These are phyloP conservation scores for Boletus patriciae DNA, from an alignment of 768 basidiomycete genomes.

Conservation along the genomic window DNA sequence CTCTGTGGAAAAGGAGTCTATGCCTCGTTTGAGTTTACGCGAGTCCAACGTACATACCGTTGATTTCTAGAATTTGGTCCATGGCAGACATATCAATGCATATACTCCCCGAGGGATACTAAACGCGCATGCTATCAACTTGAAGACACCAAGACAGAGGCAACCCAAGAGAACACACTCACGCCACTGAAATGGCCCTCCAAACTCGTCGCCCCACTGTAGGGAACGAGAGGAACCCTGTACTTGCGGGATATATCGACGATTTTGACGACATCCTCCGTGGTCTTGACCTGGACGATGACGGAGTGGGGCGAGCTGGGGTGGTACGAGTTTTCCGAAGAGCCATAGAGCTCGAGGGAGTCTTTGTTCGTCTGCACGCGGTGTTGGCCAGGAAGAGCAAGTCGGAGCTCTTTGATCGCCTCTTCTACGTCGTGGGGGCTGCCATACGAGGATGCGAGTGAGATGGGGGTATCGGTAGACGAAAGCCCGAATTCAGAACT, in stretches of 20 bases:
- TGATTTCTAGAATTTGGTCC: conserved; percentile 61
- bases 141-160: conserved; percentile 1
- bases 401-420: conserved; percentile 55
- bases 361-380: conserved; percentile 52
- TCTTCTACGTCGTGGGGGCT: conserved; percentile 44
- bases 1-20: conserved; percentile 40
- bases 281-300: conserved; percentile 61
- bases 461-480: neutral
- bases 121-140: neutral
- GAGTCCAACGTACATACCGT: conserved; percentile 40
- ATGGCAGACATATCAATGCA: conserved; percentile 67
- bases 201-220: conserved; percentile 82
- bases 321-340: conserved; percentile 70
- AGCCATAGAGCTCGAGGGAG: conserved; percentile 56
- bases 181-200: conserved; percentile 87
- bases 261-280: conserved; percentile 79
- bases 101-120: conserved; percentile 55
- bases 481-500: neutral
- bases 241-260: conserved; percentile 76
- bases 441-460: conserved; percentile 40
- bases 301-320: conserved; percentile 54
- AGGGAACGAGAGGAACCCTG: conserved; percentile 75
- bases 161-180: conserved; percentile 13
- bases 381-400: conserved; percentile 45
- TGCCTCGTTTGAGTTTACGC: neutral